These are phyloP conservation scores for Blepharisma stoltei DNA, from an alignment of 73 alveolate species.

Conservation along the genomic window DNA sequence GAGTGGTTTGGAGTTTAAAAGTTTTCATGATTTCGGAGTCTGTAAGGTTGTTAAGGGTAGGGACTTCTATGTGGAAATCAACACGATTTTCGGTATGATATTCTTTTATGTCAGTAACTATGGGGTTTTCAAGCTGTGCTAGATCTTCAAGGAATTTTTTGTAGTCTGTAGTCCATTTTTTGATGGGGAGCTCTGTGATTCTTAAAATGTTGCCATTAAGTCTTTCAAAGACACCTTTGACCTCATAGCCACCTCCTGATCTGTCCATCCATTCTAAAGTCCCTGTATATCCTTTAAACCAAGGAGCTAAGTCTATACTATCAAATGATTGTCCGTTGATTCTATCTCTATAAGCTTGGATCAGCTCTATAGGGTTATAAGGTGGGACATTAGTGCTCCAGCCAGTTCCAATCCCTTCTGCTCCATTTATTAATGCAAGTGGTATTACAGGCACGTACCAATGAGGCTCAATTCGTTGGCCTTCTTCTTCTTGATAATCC, in stretches of 20 bases:
- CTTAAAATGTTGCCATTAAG: slow-evolving; percentile 48
- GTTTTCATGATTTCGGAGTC: slow-evolving; percentile 66
- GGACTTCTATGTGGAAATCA: slow-evolving; percentile 64
- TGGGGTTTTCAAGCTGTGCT: slow-evolving; percentile 70
- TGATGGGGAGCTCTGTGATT: slow-evolving; percentile 86
- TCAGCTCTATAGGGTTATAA: slow-evolving; percentile 83
- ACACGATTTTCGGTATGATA: slow-evolving; percentile 89
- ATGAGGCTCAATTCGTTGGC: slow-evolving; percentile 98
- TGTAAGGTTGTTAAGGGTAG: slow-evolving; percentile 32
- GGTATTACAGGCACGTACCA: slow-evolving; percentile 98
- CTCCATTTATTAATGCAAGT: slow-evolving; percentile 94
- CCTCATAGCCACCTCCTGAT: slow-evolving; percentile 64
- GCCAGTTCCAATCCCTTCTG: slow-evolving; percentile 99
- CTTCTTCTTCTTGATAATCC: slow-evolving; percentile 97
- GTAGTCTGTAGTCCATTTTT: slow-evolving; percentile 86
- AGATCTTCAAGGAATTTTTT: slow-evolving; percentile 72
- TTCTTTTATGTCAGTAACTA: slow-evolving; percentile 87
- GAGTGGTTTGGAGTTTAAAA: slow-evolving; percentile 70
- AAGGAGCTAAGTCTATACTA: neutral
- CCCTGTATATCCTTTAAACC: slow-evolving; percentile 12
- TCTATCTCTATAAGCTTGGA: neutral
- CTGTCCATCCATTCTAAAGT: neutral
- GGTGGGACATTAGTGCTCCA: slow-evolving; percentile 97
- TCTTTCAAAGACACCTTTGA: slow-evolving; percentile 42
- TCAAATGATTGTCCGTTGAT: neutral